These are phyloP conservation scores for Canavalia ensiformis DNA, from an alignment of 306 rosid genomes.

Conservation along the genomic window DNA sequence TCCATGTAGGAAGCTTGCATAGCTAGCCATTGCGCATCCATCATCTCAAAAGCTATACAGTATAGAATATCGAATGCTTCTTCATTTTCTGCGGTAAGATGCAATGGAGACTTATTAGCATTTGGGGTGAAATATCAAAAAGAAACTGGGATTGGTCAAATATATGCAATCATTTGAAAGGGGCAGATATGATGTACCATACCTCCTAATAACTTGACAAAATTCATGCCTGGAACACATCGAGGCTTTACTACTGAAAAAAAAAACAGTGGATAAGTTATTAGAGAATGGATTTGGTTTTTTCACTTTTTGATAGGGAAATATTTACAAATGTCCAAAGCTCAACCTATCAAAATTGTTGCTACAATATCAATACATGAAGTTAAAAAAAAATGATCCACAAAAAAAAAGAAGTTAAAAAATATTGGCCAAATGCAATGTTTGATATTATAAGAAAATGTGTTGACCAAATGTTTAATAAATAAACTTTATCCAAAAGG, in stretches of 20 bases:
- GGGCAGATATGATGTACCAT: constrained; percentile 29
- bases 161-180: constrained; percentile 23
- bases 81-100: constrained; percentile 74
- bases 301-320: constrained; percentile 36
- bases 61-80: constrained; percentile 82
- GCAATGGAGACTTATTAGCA: constrained; percentile 37
- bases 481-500: no score
- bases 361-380: constrained; percentile 12
- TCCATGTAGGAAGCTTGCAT: constrained; percentile 96
- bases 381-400: neutral
- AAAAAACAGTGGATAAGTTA: constrained; percentile 21
- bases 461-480: neutral
- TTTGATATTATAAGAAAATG: neutral
- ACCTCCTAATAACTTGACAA: constrained; percentile 86
- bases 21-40: constrained; percentile 99
- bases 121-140: constrained; percentile 26
- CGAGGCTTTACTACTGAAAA: constrained; percentile 75
- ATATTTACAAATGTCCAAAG: constrained; percentile 2
- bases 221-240: constrained; percentile 85
- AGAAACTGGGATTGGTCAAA: constrained; percentile 1
- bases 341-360: neutral
- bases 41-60: constrained; percentile 90
- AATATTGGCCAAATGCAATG: constrained; percentile 22
- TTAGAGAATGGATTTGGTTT: constrained; percentile 12
- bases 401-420: no score